Evolutionary conservation across 768 basidiomycete genomes (phyloP).

Genomic region (Cystofilobasidium capitatum): DNA sequence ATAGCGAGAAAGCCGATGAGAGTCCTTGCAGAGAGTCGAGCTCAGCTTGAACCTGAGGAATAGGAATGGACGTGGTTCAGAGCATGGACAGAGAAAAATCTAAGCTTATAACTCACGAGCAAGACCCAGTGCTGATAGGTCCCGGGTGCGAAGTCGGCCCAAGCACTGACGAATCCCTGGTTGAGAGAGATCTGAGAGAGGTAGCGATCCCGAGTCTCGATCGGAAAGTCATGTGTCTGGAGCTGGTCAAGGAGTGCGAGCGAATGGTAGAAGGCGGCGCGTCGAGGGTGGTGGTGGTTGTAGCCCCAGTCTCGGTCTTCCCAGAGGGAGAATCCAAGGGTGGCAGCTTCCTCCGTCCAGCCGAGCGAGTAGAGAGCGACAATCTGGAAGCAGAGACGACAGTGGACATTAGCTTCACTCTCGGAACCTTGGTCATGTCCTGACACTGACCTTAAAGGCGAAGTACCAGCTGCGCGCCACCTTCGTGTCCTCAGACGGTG

Average conservation of each 20-base stretch:
- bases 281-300: conserved; percentile 57
- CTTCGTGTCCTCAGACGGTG: too few species aligned
- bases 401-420: neutral
- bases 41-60: conserved; percentile 39
- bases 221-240: conserved; percentile 44
- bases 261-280: conserved; percentile 49
- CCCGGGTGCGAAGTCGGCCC: conserved; percentile 60
- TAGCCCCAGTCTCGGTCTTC: conserved; percentile 34
- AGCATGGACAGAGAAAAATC: conserved; percentile 42
- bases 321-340: conserved; percentile 56
- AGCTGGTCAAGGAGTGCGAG: conserved; percentile 57
- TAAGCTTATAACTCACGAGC: conserved; percentile 59
- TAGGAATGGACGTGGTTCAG: too few species aligned
- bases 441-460: conserved; percentile 8
- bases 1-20: conserved; percentile 55
- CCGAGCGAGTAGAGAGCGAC: conserved; percentile 59
- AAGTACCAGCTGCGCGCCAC: conserved; percentile 5
- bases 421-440: neutral
- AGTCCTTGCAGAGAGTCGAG: conserved; percentile 52
- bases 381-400: conserved; percentile 51
- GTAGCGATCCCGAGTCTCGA: conserved; percentile 42
- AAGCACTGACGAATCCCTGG: conserved; percentile 56
- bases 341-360: conserved; percentile 51
- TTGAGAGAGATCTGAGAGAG: conserved; percentile 53
- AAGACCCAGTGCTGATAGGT: conserved; percentile 62